Conservation (phyloP, 768 basidiomycete species). For the Amanita polypyramis region DNA sequence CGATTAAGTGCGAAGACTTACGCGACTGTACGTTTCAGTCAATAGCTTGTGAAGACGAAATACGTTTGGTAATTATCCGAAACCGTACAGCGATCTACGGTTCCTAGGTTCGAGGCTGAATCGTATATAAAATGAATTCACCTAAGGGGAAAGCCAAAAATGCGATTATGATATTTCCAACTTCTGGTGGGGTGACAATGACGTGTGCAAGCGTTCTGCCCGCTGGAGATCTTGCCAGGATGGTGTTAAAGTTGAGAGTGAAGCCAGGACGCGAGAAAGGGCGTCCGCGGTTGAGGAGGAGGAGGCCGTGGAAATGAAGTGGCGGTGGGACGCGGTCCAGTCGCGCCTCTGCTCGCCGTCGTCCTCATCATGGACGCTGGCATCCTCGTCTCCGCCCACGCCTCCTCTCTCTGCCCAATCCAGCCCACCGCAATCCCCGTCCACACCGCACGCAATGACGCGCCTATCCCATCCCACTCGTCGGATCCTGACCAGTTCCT, state of each 20-base stretch:
- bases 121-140: too few relatives aligned
- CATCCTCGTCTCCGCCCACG: constrained; percentile 44
- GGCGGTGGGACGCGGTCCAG: neutral
- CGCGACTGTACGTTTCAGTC: neutral
- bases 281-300: neutral
- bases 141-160: too few relatives aligned
- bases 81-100: too few relatives aligned
- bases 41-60: neutral
- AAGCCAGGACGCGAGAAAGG: too few relatives aligned
- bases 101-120: too few relatives aligned
- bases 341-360: neutral
- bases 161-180: neutral
- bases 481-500: constrained; percentile 36
- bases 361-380: constrained; percentile 6
- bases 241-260: neutral
- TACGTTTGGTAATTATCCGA: too few relatives aligned
- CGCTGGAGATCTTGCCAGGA: neutral
- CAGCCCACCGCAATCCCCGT: constrained; percentile 42
- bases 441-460: constrained; percentile 47
- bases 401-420: constrained; percentile 53
- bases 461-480: constrained; percentile 34
- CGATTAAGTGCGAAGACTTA: neutral
- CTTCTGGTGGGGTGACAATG: constrained; percentile 3
- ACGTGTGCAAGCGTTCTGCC: neutral
- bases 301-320: constrained; percentile 8